Evolutionary conservation across 169 alveolate species (phyloP), one percentile per base, ranked within the genome.

Genomic region (Miamiensis avidus): DNA sequence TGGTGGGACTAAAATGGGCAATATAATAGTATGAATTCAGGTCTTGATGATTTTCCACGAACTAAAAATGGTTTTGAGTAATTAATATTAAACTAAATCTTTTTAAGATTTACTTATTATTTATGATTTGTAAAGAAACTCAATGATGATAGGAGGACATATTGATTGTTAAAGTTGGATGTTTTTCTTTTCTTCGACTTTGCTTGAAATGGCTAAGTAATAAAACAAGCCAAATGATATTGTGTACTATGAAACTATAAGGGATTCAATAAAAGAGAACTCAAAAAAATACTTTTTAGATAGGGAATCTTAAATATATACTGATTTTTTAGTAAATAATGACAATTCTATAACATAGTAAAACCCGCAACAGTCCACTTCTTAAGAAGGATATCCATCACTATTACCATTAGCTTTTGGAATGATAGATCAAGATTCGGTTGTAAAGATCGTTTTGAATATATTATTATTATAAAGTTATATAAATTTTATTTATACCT

Each of bases 401-500:
- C 81, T 93, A 81, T 90, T 94, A 32, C 97, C 98, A 33, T 32
- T 96, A 34, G 88, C 91, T 69, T 90, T 93, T 87, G 98, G 98
- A 30, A 33, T 88, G 29, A 49, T 89, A 6, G 90, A 92, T 29
- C 73, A 82, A 0, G 91, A 89, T 81, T 49, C 20, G 20, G 20
- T 49, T 4, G 20, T 49, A 11, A 11, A 49, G 20, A 49, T 49
- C 20, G 69, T 49, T 20, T 49, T 49, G 20, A 11, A 49, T 11
- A 49, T 49, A 49, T 49, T 11, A 11, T 11, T 49, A 49, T 11
- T 49, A 11, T 11, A 4, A 11, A 11, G 26, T 49, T 49, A 49
- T 49, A 49, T 49, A 49, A 49, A 49, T 49, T 49, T 49, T 11
- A 49, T 11, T 11, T 11, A 49, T 49, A 83, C 78, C 29, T 81